Percentiles rank a stretch among this genome's conserved stretches.
Evolutionary conservation across 345 rosid species (phyloP).

Genomic region (Rhodamnia rubescens): DNA sequence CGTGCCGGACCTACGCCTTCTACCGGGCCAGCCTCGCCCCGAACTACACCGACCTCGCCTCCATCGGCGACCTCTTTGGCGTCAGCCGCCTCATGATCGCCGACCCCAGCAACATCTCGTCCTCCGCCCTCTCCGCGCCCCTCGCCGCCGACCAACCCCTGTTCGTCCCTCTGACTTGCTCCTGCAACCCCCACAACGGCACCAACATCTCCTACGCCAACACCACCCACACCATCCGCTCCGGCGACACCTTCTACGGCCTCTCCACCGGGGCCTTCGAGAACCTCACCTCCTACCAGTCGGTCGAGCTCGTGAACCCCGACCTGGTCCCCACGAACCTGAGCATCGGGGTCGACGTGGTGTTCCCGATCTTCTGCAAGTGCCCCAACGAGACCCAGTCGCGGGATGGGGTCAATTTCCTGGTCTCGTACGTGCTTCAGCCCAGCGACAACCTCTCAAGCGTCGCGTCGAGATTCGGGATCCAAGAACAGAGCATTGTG

Average conservation of each 20-base stretch:
- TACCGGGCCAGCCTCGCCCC: constrained; percentile 32
- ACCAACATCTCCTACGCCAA: constrained; percentile 37
- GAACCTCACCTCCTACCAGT: constrained; percentile 55
- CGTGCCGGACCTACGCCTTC: constrained; percentile 51
- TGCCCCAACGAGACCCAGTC: constrained; percentile 40
- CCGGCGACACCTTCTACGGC: constrained; percentile 28
- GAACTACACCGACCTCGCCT: constrained; percentile 37
- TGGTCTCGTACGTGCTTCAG: constrained; percentile 58
- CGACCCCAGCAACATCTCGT: constrained; percentile 49
- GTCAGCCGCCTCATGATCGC: constrained; percentile 52
- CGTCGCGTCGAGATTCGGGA: constrained; percentile 47
- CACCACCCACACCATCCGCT: constrained; percentile 24
- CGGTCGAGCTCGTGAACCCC: constrained; percentile 54
- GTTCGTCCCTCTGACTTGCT: constrained; percentile 48
- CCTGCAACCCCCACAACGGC: constrained; percentile 30
- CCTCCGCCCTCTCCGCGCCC: constrained; percentile 22
- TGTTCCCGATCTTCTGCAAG: constrained; percentile 55
- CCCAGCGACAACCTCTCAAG: constrained; percentile 40
- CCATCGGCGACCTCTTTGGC: constrained; percentile 51
- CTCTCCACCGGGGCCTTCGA: constrained; percentile 22
- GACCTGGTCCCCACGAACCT: constrained; percentile 28
- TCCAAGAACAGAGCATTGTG: constrained; percentile 15
- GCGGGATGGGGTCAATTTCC: constrained; percentile 12
- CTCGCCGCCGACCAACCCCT: constrained; percentile 37
- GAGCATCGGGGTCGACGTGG: constrained; percentile 17